Evolutionary conservation across 495 filamentous ascomycete species (phyloP), one percentile per base, ranked within the genome.

Genomic region (Penicillium bialowiezense): DNA sequence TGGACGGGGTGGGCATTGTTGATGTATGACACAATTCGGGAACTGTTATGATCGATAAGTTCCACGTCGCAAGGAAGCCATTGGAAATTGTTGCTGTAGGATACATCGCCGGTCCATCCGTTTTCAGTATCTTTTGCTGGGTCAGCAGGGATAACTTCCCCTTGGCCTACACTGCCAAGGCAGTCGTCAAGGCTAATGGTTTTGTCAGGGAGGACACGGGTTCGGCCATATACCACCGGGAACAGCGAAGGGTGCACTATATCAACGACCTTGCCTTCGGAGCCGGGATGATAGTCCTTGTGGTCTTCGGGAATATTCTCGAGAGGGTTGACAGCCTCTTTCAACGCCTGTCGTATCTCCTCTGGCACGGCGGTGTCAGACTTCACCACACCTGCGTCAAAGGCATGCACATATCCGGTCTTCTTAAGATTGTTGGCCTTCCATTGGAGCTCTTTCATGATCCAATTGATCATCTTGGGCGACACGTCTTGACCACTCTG

Each of bases 181-280:
- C 71, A 81, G 50, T 72, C 61, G n/a, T 72, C 49, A 2, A 80
- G 49, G 0, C 64, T 62, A 10, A 79, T 64, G 3, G 48, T 52
- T 5, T 59, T 59, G 19, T 63, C 60, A 1, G 57, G 58, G 5
- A 86, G 61, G 3, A 77, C 71, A 9, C 69, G 65, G 0, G 75
- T 76, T 13, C 59, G 65, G 1, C 81, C 82, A 44, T 80, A 83
- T 3, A 81, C 48, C 1, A 87, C 51, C 2, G 84, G 82, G 45
- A 73, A 87, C 5, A 85, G 61, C 0, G 80, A 84, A 0, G 82
- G 83, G 53, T 86, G 75, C 9, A 87, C 75, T 1, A 87, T 60
- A 54, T 87, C 71, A 1, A 85, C 67, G 0, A 86, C 84, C 41
- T 75, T 73, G 1, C 58, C 51, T 43, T 80, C 67, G 1, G 78